Conservation (phyloP, 2,329 filamentous ascomycete genomes). For the Mycosphaerella sp. region DNA sequence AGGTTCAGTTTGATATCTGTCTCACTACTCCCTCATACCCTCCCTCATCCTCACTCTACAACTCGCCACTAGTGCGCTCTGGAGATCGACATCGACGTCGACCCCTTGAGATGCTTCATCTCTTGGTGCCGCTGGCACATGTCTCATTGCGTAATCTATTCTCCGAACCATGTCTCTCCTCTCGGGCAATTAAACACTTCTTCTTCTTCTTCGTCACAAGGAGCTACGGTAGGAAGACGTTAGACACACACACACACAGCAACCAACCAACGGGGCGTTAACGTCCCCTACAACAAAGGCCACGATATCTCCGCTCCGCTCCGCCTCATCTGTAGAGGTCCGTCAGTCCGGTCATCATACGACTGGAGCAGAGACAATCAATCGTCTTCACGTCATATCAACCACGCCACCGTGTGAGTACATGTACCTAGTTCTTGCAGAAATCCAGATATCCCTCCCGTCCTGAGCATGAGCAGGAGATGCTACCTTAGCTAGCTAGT, state of each 20-base stretch:
- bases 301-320: too few species aligned
- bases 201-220: too few species aligned
- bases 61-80: not conserved
- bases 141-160: conserved; percentile 9
- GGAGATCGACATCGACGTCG: not conserved
- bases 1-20: conserved; percentile 6
- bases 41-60: not conserved
- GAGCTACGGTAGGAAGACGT: not conserved
- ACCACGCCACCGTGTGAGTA: too few species aligned
- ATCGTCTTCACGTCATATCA: not conserved
- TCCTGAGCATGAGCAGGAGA: too few species aligned
- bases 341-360: too few species aligned
- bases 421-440: too few species aligned
- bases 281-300: too few species aligned
- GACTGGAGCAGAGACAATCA: not conserved
- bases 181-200: not conserved
- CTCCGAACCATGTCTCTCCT: conserved; percentile 3
- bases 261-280: conserved; percentile 1
- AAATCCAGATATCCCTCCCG: too few species aligned
- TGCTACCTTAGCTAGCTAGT: too few species aligned
- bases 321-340: too few species aligned
- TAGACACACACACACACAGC: conserved; percentile 4
- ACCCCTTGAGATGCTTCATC: not conserved
- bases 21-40: not conserved
- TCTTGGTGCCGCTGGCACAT: not conserved